A percentile compares a stretch with the other conserved stretches of the same genome.
These are phyloP conservation scores for Dryadomyces quercivorus DNA, from an alignment of 2,329 filamentous ascomycete species.

Conservation along the genomic window DNA sequence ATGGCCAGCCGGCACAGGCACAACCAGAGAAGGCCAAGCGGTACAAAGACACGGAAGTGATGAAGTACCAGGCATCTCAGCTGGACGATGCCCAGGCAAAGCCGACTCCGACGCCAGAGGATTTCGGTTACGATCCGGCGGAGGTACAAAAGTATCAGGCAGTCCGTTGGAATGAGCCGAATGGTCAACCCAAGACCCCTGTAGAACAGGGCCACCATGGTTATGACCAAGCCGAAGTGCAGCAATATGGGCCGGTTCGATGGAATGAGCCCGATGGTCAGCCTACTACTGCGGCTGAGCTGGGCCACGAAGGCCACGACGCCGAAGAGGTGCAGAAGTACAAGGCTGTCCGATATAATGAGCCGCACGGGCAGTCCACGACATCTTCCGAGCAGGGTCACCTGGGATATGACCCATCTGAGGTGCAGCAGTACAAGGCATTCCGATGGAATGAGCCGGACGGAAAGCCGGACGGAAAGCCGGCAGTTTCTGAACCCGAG, in stretches of 20 bases:
- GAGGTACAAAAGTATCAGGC: neutral
- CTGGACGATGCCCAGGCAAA: neutral
- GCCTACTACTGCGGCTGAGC: constrained; percentile 9
- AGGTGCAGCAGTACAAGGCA: constrained; percentile 14
- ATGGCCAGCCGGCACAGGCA: neutral
- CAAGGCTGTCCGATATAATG: constrained; percentile 13
- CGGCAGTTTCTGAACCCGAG: neutral
- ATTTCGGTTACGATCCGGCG: neutral
- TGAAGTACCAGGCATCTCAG: neutral
- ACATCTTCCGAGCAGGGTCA: constrained; percentile 5
- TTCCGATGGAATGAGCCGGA: constrained; percentile 11
- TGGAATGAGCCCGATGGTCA: constrained; percentile 22
- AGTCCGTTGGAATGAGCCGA: constrained; percentile 12
- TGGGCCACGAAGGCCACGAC: constrained; percentile 14
- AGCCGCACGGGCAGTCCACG: constrained; percentile 14
- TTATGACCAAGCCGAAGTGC: constrained; percentile 5
- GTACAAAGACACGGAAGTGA: neutral
- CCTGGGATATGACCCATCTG: constrained; percentile 8
- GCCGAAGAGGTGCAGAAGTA: constrained; percentile 11
- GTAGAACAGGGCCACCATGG: constrained; percentile 1
- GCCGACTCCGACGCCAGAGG: neutral
- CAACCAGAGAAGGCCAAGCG: neutral
- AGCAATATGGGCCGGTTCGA: constrained; percentile 18
- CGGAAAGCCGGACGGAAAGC: constrained; percentile 17
- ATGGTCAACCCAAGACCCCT: constrained; percentile 10